Evolutionary conservation across 129 eudicot genomes (phyloP).

Genomic region (Erigeron canadensis): DNA sequence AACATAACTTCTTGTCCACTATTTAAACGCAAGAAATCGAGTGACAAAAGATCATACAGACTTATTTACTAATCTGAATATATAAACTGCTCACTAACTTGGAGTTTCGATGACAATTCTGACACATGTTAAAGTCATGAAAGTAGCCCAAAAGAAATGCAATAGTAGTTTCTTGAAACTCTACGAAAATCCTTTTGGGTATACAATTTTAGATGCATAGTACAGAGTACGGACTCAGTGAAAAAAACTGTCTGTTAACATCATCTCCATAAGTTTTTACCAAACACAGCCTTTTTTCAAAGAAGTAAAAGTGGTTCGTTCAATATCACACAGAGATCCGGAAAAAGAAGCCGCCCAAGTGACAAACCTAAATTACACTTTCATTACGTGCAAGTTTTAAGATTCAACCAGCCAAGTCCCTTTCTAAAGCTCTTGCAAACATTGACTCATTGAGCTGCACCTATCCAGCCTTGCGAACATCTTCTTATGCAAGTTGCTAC

Average conservation of each 20-base stretch:
- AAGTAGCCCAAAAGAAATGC: not conserved
- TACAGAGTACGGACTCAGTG: not conserved
- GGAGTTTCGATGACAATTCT: not conserved
- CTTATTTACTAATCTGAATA: not conserved
- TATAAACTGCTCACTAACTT: constrained; percentile 1
- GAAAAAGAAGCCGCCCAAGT: not conserved
- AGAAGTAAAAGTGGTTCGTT: not conserved
- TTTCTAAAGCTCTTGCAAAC: not conserved
- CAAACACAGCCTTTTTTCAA: not conserved
- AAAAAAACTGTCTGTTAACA: not conserved
- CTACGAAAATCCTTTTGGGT: not conserved
- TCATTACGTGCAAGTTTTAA: not conserved
- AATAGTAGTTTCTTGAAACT: not conserved
- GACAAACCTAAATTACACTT: not conserved
- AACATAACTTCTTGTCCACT: not conserved
- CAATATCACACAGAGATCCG: not conserved
- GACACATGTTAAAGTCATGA: constrained; percentile 8
- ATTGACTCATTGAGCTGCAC: not conserved
- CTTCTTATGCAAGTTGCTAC: not conserved
- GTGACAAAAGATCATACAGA: not conserved
- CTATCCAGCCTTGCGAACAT: not conserved
- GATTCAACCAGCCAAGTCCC: not conserved
- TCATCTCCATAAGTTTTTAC: not conserved
- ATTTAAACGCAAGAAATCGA: not conserved
- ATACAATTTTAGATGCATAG: not conserved